Conservation (phyloP, 805 yeast genomes). For the Candida loeiensis region DNA sequence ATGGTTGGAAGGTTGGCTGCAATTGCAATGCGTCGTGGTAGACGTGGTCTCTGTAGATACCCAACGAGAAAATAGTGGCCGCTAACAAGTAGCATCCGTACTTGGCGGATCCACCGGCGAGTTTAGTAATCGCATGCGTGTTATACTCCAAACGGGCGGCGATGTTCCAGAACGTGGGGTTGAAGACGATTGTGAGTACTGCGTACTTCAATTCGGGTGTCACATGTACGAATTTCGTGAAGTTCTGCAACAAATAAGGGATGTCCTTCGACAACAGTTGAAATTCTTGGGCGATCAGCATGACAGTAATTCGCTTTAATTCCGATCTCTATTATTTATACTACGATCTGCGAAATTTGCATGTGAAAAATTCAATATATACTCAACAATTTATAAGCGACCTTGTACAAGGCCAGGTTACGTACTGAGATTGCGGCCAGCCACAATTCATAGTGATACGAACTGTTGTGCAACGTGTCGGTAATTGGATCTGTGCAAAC, state of each 20-base stretch:
- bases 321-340: background rate
- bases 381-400: constrained; percentile 2
- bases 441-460: background rate
- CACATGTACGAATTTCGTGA: constrained; percentile 20
- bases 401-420: no score
- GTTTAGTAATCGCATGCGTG: constrained; percentile 69
- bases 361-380: background rate
- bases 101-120: constrained; percentile 58
- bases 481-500: no score
- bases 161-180: constrained; percentile 94
- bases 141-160: constrained; percentile 86
- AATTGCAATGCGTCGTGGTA: constrained; percentile 65
- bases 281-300: constrained; percentile 11
- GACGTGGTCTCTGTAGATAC: constrained; percentile 74
- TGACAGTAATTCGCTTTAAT: background rate
- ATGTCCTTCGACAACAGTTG: constrained; percentile 14
- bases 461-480: background rate
- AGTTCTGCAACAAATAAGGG: constrained; percentile 18
- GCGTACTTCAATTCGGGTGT: constrained; percentile 34
- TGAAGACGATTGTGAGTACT: constrained; percentile 71
- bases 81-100: constrained; percentile 86
- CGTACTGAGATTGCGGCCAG: no score
- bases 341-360: background rate
- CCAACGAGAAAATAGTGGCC: constrained; percentile 75
- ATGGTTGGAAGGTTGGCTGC: constrained; percentile 64